A percentile compares a stretch with the other conserved stretches of the same genome.
phyloP scores from a whole-genome alignment of 495 filamentous ascomycete genomes.

The Penicillium canescens region DNA sequence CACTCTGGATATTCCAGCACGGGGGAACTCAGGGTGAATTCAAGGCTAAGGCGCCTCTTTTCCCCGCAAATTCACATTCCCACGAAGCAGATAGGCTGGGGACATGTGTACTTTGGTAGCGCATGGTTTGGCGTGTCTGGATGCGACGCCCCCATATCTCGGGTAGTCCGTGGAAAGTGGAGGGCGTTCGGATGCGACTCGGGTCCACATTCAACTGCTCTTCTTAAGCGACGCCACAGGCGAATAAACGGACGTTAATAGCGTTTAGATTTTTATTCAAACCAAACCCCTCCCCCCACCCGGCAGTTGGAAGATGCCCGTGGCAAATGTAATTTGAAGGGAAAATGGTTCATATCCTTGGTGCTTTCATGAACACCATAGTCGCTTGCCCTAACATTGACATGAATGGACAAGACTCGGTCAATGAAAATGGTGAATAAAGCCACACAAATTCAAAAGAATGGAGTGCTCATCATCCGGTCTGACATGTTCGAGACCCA shows the following conservation, averaged over 20 bases:
- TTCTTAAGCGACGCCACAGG: neutral
- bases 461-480: too few species aligned
- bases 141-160: neutral
- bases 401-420: too few species aligned
- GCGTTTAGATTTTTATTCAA: neutral
- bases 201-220: constrained; percentile 22
- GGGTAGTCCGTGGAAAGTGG: constrained; percentile 19
- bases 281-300: too few species aligned
- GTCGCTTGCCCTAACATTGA: too few species aligned
- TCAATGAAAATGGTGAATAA: too few species aligned
- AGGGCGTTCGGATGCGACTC: constrained; percentile 17
- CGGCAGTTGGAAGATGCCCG: neutral
- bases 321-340: neutral
- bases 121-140: neutral
- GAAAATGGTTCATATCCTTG: too few species aligned
- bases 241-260: neutral
- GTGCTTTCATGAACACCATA: too few species aligned
- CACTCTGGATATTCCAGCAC: neutral
- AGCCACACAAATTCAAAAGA: too few species aligned
- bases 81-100: neutral
- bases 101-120: neutral
- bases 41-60: neutral
- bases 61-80: neutral
- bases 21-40: neutral
- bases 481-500: too few species aligned